Evolutionary conservation across 2,329 filamentous ascomycete species (phyloP).

Genomic region (Calonectria hawksworthii): DNA sequence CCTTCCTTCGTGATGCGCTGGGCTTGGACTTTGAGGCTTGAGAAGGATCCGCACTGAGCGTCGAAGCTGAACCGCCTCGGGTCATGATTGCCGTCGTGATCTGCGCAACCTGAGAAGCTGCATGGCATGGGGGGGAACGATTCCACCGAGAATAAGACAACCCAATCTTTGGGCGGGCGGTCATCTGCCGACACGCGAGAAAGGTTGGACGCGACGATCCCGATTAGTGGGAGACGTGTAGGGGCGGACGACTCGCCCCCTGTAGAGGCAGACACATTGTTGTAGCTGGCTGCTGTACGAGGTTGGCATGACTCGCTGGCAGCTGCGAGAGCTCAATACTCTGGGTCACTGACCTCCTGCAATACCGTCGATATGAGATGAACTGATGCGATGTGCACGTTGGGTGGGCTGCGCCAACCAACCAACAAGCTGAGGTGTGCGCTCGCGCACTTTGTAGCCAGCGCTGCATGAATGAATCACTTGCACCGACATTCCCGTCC

Average conservation of each 20-base stretch:
- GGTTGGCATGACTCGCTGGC: not conserved
- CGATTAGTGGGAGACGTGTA: constrained; percentile 3
- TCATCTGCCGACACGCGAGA: not conserved
- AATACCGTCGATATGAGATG: constrained; percentile 4
- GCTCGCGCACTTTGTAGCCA: not conserved
- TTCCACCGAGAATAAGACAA: constrained; percentile 11
- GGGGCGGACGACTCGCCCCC: constrained; percentile 10
- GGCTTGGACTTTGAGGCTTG: not conserved
- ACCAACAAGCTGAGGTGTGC: not conserved
- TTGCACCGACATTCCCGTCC: constrained; percentile 9
- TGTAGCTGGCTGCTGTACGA: not conserved
- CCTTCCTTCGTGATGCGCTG: constrained; percentile 1
- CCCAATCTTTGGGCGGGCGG: not conserved
- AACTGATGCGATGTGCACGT: not conserved
- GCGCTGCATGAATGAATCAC: not conserved
- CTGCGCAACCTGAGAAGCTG: not conserved
- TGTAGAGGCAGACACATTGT: not conserved
- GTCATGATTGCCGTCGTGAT: constrained; percentile 1
- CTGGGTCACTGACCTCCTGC: not conserved
- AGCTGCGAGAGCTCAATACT: not conserved
- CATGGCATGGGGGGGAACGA: not conserved
- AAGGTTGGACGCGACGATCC: not conserved
- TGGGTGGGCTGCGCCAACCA: not conserved
- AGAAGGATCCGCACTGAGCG: not conserved
- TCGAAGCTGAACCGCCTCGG: not conserved